Base-by-base conservation (phyloP, 805 yeast genomes). In the Debaryomyces castellii region DNA sequence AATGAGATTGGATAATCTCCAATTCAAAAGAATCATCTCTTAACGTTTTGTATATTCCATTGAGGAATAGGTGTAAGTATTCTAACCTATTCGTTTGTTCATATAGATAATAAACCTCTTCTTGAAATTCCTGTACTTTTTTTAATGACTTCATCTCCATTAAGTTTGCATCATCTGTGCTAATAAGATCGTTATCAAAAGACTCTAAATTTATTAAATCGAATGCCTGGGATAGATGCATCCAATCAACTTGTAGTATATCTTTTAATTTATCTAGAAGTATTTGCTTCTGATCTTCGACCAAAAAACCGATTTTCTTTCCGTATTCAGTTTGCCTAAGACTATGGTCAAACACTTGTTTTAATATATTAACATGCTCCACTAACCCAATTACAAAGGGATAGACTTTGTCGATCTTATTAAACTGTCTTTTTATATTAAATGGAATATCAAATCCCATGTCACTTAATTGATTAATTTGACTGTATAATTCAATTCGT, bases 361-460 rank as follows among this genome's bases (percentile, higher is more conserved):
- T 58, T 42, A 83, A 66, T 1, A 73, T 63, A 6, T 60, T 58
- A 3, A 85, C 42, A 6, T 80, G 73, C 46, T 86, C 91, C 4
- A 64, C 59, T 6, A 89, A 49, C 8, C 75, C 67, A 3, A 74
- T 64, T 0, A 87, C 84, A 50, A 75, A 74, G 0, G 91, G 89
- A 41, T 81, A 76, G 0, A 85, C 55, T 24, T 71, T 65, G 45
- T 77, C 70, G 2, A 83, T 69, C 24, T 71, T 75, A 37, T 79
- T 71, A 1, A 88, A 71, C 22, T 69, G 72, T 1, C 76, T 55
- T 11, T 67, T 50, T 2, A 86, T 48, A 4, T 71, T 54, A 21
- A 77, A 76, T 0, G 96, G 92, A 0, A 89, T 63, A 7, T 75
- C 77, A 54, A 73, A 79, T 0, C 79, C 82, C 49, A 82, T 60